A percentile compares a stretch with the other conserved stretches of the same genome.
Evolutionary conservation across 2,329 filamentous ascomycete species (phyloP).

Genomic region (Curvularia lunata): DNA sequence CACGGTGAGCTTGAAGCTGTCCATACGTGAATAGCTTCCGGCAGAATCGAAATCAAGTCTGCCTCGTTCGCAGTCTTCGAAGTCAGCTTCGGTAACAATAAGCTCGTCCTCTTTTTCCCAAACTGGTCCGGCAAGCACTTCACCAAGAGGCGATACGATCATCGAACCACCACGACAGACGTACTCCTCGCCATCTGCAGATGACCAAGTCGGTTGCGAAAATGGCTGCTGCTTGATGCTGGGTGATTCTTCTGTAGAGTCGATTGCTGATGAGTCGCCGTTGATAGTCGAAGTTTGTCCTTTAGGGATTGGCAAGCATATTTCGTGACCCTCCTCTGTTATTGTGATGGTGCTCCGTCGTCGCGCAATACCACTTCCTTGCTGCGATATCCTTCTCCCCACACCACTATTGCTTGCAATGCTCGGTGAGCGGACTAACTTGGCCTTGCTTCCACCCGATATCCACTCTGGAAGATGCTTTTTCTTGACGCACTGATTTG

Average conservation of each 20-base stretch:
- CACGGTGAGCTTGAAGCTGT: conserved; percentile 66
- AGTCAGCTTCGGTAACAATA: conserved; percentile 76
- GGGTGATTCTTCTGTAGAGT: conserved; percentile 26
- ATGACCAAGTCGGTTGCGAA: conserved; percentile 8
- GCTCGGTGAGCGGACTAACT: conserved; percentile 5
- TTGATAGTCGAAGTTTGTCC: conserved; percentile 13
- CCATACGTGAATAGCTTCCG: conserved; percentile 82
- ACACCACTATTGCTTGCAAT: conserved; percentile 11
- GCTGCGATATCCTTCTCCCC: conserved; percentile 8
- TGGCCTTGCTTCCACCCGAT: conserved; percentile 27
- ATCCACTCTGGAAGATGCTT: conserved; percentile 66
- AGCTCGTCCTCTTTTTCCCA: conserved; percentile 78
- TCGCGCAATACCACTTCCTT: conserved; percentile 26
- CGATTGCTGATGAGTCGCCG: conserved; percentile 33
- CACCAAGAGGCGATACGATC: conserved; percentile 79
- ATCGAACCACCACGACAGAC: conserved; percentile 79
- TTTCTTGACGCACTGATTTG: conserved; percentile 78
- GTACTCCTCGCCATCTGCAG: conserved; percentile 56
- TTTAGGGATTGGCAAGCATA: conserved; percentile 51
- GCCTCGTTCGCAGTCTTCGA: conserved; percentile 85
- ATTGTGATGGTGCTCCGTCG: conserved; percentile 51
- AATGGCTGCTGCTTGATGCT: conserved; percentile 27
- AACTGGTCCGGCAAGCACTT: conserved; percentile 79
- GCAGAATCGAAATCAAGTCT: conserved; percentile 82
- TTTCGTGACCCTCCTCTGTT: conserved; percentile 54